Evolutionary conservation across 257 asterid species (phyloP), one percentile per base, ranked within the genome.

Genomic region (Vinca minor): DNA sequence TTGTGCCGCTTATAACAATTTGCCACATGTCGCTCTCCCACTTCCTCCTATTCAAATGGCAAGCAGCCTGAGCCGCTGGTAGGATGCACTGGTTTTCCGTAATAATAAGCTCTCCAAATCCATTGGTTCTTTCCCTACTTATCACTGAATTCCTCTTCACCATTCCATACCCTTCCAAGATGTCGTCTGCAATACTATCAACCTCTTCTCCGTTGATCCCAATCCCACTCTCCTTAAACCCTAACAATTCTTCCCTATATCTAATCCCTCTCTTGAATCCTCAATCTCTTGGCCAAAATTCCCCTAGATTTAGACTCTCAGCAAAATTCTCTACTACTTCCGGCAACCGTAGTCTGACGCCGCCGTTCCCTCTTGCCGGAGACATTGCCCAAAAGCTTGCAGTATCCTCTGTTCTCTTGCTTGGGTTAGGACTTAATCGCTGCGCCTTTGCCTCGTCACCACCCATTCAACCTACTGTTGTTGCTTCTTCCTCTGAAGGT

Each of bases 361-460:
- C n/a, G n/a, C 8, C 77, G 14, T 34, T 31, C 45, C 64, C 59
- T 32, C 61, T 56, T 5, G 20, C 47, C 18, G 65, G 45, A 5
- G 49, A 67, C n/a, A n/a, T 67, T 39, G 38, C 67, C 48, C 66
- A 66, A 23, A 69, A 47, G 18, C 44, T 73, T 25, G 73, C 77
- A 2, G 28, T 63, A 50, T 73, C 77, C 34, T 67, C 73, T 17
- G 57, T 67, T 28, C 17, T 62, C 58, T 46, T 73, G 45, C 62
- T 73, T 3, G 73, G 73, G 3, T 14, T 73, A 23, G 66, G 73
- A 2, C 20, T 61, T 28, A 32, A 61, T 52, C 42, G 32, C 29
- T 46, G 64, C 29, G 64, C 57, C 42, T 63, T 63, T 18, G 73
- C 70, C 10, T 35, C 62, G 47, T 20, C 61, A 1, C 14, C 65